Conservation (phyloP, 2,329 filamentous ascomycete genomes). For the Colletotrichum lini region DNA sequence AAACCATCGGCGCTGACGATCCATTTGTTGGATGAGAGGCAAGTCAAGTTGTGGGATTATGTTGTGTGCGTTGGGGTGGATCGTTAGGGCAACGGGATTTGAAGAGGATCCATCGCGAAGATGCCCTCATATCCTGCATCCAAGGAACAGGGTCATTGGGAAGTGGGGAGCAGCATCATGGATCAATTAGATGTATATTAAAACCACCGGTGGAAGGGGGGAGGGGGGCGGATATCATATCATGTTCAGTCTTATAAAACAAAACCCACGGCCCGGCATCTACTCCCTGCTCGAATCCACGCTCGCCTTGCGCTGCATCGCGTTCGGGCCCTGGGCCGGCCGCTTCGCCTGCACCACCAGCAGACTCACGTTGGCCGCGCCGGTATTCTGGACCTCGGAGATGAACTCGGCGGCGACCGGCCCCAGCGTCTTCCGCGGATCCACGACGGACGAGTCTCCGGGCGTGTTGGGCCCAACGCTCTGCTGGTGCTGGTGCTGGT, state of each 20-base stretch:
- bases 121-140: constrained; percentile 5
- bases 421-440: constrained; percentile 5
- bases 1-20: constrained; percentile 9
- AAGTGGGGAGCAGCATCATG: neutral
- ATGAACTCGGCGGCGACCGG: neutral
- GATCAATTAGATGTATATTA: neutral
- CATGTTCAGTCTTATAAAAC: neutral
- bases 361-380: neutral
- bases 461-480: neutral
- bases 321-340: neutral
- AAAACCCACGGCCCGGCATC: neutral
- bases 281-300: constrained; percentile 8
- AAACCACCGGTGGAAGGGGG: neutral
- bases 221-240: constrained; percentile 10
- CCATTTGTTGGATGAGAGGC: rapidly evolving
- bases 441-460: neutral
- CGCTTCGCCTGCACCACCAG: constrained; percentile 18
- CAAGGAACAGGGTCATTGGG: neutral
- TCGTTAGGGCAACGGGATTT: constrained; percentile 4
- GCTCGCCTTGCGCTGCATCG: constrained; percentile 12
- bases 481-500: neutral
- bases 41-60: rapidly evolving
- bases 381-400: neutral
- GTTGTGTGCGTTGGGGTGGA: neutral
- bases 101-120: constrained; percentile 13